A percentile compares a stretch with the other conserved stretches of the same genome.
phyloP scores from a whole-genome alignment of 2,329 filamentous ascomycete species.

The Colletotrichum lentis region DNA sequence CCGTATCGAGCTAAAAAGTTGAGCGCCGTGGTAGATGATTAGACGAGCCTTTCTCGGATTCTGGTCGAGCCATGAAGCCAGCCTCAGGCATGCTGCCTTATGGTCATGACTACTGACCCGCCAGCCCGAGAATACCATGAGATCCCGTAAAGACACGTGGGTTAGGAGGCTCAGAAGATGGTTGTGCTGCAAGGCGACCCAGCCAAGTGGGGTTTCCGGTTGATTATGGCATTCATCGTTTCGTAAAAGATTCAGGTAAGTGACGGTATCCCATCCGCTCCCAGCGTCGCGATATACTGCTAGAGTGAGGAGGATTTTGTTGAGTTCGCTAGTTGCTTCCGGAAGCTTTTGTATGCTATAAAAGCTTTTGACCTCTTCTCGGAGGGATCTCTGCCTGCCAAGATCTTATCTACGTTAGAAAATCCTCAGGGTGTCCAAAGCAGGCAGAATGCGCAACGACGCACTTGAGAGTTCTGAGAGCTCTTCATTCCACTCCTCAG shows the following conservation, averaged over 20 bases:
- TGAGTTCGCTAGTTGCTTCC: neutral
- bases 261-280: neutral
- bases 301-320: neutral
- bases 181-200: neutral
- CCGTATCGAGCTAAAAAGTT: neutral
- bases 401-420: neutral
- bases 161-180: neutral
- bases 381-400: neutral
- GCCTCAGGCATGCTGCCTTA: constrained; percentile 1
- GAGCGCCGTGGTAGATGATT: neutral
- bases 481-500: neutral
- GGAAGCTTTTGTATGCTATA: neutral
- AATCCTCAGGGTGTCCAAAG: neutral
- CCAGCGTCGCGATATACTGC: neutral
- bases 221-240: neutral
- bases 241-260: neutral
- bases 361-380: neutral
- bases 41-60: neutral
- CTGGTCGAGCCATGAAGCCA: neutral
- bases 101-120: neutral
- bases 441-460: neutral
- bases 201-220: neutral
- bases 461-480: neutral
- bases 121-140: constrained; percentile 2
- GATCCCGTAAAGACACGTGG: neutral